These are phyloP conservation scores for Epichloe baconii DNA, from an alignment of 2,329 filamentous ascomycete genomes.

Conservation along the genomic window DNA sequence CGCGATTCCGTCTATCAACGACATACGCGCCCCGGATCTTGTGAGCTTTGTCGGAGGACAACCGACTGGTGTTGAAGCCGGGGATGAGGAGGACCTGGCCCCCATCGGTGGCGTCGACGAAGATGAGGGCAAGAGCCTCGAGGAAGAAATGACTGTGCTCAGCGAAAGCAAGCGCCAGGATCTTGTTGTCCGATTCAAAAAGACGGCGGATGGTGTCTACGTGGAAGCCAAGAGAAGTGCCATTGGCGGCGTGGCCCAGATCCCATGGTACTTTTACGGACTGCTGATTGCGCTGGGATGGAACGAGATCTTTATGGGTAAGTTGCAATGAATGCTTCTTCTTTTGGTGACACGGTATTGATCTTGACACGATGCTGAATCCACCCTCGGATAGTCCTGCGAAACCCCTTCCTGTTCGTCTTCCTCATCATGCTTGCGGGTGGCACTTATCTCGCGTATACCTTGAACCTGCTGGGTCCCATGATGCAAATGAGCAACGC, in stretches of 20 bases:
- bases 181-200: constrained; percentile 90
- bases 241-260: constrained; percentile 86
- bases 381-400: constrained; percentile 50
- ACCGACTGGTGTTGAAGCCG: constrained; percentile 58
- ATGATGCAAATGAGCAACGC: constrained; percentile 94
- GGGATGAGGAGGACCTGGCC: constrained; percentile 78
- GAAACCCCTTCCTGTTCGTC: constrained; percentile 87
- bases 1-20: constrained; percentile 65
- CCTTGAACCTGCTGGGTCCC: constrained; percentile 86
- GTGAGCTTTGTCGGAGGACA: constrained; percentile 70
- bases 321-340: constrained; percentile 19
- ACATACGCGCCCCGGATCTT: constrained; percentile 72
- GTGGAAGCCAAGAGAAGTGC: constrained; percentile 96
- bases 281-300: constrained; percentile 84
- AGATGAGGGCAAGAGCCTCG: constrained; percentile 83
- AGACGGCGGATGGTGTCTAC: constrained; percentile 93
- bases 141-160: constrained; percentile 94
- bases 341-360: no score
- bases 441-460: constrained; percentile 81
- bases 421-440: constrained; percentile 65
- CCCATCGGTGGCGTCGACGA: constrained; percentile 92
- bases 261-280: constrained; percentile 90
- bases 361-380: background rate
- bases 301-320: constrained; percentile 95
- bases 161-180: constrained; percentile 84